Evolutionary conservation across 768 basidiomycete genomes (phyloP).

Genomic region (Boletus vermiculosoides): DNA sequence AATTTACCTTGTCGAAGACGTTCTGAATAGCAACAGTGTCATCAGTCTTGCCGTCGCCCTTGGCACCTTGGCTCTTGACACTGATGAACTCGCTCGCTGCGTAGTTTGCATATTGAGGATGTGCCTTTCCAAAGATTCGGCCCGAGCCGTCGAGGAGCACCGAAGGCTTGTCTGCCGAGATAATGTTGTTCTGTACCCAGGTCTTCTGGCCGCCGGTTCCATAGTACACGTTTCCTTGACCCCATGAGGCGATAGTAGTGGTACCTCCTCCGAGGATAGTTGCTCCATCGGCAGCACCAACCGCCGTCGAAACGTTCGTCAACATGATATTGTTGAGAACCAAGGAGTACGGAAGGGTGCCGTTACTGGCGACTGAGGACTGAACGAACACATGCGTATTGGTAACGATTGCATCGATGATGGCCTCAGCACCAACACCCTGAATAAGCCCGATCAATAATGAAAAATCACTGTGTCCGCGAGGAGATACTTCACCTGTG

Average conservation of each 20-base stretch:
- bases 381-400: conserved; percentile 46
- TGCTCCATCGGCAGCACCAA: conserved; percentile 31
- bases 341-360: conserved; percentile 33
- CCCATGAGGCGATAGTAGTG: conserved; percentile 53
- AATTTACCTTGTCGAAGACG: conserved; percentile 51
- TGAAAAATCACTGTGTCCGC: background rate
- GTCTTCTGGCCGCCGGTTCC: conserved; percentile 44
- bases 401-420: conserved; percentile 47
- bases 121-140: conserved; percentile 57
- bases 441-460: conserved; percentile 13
- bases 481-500: conserved; percentile 30
- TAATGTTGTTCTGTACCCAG: conserved; percentile 52
- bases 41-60: conserved; percentile 72
- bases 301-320: conserved; percentile 33
- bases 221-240: conserved; percentile 66
- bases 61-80: conserved; percentile 65
- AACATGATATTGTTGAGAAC: conserved; percentile 37
- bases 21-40: conserved; percentile 66
- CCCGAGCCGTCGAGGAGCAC: conserved; percentile 56
- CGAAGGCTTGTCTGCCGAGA: conserved; percentile 48
- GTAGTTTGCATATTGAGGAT: conserved; percentile 65
- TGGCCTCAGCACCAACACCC: conserved; percentile 42
- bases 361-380: conserved; percentile 33
- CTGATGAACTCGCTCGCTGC: conserved; percentile 64
- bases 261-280: conserved; percentile 38